These are phyloP conservation scores for Drechmeria coniospora DNA, from an alignment of 2,329 filamentous ascomycete species.

Conservation along the genomic window DNA sequence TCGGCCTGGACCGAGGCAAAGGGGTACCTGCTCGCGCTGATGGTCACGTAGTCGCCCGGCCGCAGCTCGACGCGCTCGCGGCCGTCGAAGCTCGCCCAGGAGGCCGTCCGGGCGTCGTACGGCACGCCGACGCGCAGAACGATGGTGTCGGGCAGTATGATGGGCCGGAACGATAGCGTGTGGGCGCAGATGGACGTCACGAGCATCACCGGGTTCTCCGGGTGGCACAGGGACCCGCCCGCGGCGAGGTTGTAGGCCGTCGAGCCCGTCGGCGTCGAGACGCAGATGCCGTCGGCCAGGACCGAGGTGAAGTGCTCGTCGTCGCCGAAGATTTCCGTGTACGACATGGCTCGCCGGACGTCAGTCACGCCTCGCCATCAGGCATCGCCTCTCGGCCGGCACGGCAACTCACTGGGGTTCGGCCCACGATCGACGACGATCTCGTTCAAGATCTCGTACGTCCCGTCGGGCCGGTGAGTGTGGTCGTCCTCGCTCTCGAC, in stretches of 20 bases:
- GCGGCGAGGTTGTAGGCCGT: slow-evolving; percentile 94
- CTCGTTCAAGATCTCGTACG: slow-evolving; percentile 87
- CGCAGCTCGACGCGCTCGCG: slow-evolving; percentile 68
- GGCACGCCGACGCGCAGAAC: slow-evolving; percentile 88
- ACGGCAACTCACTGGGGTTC: slow-evolving; percentile 56
- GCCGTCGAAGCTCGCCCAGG: slow-evolving; percentile 97
- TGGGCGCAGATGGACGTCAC: slow-evolving; percentile 91
- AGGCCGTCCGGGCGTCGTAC: slow-evolving; percentile 74
- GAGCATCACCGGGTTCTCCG: slow-evolving; percentile 90
- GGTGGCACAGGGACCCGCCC: slow-evolving; percentile 88
- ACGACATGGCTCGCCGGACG: slow-evolving; percentile 75
- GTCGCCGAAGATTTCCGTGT: slow-evolving; percentile 83
- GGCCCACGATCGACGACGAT: slow-evolving; percentile 92
- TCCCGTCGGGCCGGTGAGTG: slow-evolving; percentile 73
- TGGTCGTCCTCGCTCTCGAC: slow-evolving; percentile 70
- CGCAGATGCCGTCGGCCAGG: slow-evolving; percentile 81
- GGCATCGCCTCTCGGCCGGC: not conserved
- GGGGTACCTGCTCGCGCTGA: slow-evolving; percentile 65
- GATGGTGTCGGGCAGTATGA: slow-evolving; percentile 91
- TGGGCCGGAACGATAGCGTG: slow-evolving; percentile 88
- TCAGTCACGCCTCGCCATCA: not conserved
- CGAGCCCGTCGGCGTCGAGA: slow-evolving; percentile 86
- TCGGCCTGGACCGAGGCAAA: slow-evolving; percentile 63
- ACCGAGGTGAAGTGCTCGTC: slow-evolving; percentile 92
- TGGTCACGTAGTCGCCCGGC: slow-evolving; percentile 72